Base-by-base conservation (phyloP, 2,329 filamentous ascomycete genomes). In the Akanthomyces lecanii region DNA sequence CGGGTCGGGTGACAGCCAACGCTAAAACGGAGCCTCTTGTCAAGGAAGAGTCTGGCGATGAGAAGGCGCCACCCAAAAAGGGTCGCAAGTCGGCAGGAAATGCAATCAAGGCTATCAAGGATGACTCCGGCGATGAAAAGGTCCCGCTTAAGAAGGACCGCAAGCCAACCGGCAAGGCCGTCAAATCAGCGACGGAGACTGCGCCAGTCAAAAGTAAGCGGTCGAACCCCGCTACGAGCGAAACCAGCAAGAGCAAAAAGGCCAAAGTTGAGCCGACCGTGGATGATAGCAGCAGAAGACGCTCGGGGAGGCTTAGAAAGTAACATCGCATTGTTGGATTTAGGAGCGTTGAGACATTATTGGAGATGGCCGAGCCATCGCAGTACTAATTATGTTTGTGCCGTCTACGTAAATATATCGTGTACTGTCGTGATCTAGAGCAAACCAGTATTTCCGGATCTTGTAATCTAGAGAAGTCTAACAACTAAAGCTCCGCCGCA, bases 1-100 rank as follows among this genome's bases (percentile, higher is more conserved):
- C 75, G 0, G 82, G 81, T 0, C 71, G 72, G 4, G 73, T 79
- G 5, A 73, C 72, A 4, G 66, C 75, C 0, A 76, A 75, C 0
- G 75, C 78, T 36, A 82, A 83, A 66, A 76, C 79, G 52, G 76
- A 81, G 63, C 69, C 73, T 0, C 30, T 56, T 16, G 54, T 74
- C 3, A 73, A 76, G 47, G 72, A 73, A 5, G 71, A 71, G 14
- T 66, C 72, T 18, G 64, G 66, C 2, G 67, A 69, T 4, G 70
- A 71, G 30, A 66, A 71, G 38, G 62, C 66, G n/a, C 62, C 63
- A 38, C 61, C 62, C 38, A 69, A 66, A 69, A 33, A 74, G 71
- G 66, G 64, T 61, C 54, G 66, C 63, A 64, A 62, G 47, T 63
- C 62, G 42, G 53, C 61, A 8, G 51, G 63, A 23, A 66, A 70